Evolutionary conservation across 129 eudicot genomes (phyloP).

Genomic region (Flaveria brownii): DNA sequence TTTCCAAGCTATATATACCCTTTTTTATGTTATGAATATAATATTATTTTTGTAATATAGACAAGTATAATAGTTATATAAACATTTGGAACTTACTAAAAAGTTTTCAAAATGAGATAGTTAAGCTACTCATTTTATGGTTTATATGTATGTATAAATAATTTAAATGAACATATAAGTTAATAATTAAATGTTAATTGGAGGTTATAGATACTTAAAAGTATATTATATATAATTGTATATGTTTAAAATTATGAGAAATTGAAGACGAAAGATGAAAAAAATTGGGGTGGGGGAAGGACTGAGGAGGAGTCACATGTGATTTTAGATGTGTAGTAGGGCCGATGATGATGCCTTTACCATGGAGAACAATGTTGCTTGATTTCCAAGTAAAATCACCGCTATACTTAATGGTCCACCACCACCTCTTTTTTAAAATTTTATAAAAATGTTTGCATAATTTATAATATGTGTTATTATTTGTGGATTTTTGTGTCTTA

Average conservation of each 20-base stretch:
- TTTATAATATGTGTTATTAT: too few relatives aligned
- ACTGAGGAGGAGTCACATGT: constrained; percentile 58
- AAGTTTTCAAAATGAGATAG: neutral
- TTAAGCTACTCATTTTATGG: neutral
- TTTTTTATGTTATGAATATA: too few relatives aligned
- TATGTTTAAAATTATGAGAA: neutral
- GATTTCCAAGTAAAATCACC: constrained; percentile 89
- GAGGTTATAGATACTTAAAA: neutral
- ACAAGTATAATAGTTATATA: neutral
- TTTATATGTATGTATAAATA: neutral
- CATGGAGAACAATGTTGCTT: constrained; percentile 70
- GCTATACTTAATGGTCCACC: constrained; percentile 82
- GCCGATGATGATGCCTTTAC: constrained; percentile 54
- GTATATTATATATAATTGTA: neutral
- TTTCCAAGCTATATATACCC: too few relatives aligned
- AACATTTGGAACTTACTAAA: neutral
- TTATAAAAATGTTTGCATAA: too few relatives aligned
- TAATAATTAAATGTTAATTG: neutral
- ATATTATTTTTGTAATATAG: neutral
- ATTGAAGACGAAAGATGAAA: neutral
- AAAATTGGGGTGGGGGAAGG: neutral
- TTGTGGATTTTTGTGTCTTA: too few relatives aligned
- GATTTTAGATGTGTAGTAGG: constrained; percentile 47
- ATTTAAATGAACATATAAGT: neutral
- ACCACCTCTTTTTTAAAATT: constrained; percentile 10